Percentiles rank a stretch among this genome's conserved stretches.
Evolutionary conservation across 108 stramenopile genomes (phyloP).

Genomic region (Licmophora abbreviata): DNA sequence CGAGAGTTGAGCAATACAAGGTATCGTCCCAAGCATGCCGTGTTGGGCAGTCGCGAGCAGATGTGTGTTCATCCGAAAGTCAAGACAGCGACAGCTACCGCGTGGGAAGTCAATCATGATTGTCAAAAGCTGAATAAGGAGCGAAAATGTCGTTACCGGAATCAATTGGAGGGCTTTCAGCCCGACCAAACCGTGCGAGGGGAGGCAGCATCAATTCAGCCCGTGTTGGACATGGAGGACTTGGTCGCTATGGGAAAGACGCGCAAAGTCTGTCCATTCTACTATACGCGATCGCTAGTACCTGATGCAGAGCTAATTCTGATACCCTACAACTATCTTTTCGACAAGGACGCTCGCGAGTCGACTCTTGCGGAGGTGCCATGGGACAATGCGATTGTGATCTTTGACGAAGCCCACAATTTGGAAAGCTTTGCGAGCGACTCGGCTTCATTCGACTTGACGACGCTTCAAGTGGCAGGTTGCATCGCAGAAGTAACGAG

Average conservation of each 20-base stretch:
- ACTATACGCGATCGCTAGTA: conserved; percentile 64
- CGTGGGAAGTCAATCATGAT: conserved; percentile 70
- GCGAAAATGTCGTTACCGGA: conserved; percentile 65
- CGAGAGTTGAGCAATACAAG: conserved; percentile 86
- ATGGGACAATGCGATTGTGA: conserved; percentile 84
- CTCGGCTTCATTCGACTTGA: conserved; percentile 87
- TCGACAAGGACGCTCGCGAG: conserved; percentile 82
- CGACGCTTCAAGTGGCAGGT: conserved; percentile 72
- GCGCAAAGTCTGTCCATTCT: conserved; percentile 91
- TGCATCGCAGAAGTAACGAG: conserved; percentile 61
- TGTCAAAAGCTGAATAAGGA: conserved; percentile 76
- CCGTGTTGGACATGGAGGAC: conserved; percentile 95
- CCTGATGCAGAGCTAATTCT: conserved; percentile 88
- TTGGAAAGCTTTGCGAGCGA: conserved; percentile 94
- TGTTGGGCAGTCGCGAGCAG: conserved; percentile 94
- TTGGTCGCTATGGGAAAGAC: conserved; percentile 68
- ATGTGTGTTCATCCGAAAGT: conserved; percentile 95
- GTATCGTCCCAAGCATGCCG: conserved; percentile 87
- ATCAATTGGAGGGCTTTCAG: conserved; percentile 62
- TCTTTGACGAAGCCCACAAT: conserved; percentile 99
- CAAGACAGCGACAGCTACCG: conserved; percentile 36
- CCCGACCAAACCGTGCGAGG: conserved; percentile 11
- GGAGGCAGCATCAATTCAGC: too few relatives aligned
- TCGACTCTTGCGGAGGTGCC: conserved; percentile 63
- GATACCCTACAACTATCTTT: conserved; percentile 98